These are phyloP conservation scores for Paecilomyces sp. DNA, from an alignment of 2,329 filamentous ascomycete genomes.

Conservation along the genomic window DNA sequence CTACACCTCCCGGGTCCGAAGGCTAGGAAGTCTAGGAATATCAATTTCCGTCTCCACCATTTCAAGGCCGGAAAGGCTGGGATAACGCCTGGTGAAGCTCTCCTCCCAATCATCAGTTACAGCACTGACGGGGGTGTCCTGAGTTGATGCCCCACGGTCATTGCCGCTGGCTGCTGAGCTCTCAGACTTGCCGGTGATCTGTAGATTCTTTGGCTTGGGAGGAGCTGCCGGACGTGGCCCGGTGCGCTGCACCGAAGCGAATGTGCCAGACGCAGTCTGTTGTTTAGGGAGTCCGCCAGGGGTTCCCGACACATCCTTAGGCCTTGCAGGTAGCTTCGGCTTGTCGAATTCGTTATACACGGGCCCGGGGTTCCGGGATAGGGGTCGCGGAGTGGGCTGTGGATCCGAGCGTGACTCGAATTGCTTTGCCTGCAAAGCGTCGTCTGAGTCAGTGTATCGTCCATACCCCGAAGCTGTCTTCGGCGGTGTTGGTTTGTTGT, in stretches of 20 bases:
- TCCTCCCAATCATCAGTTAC: constrained; percentile 55
- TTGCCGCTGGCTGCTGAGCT: constrained; percentile 14
- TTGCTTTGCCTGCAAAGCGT: constrained; percentile 34
- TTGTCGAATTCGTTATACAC: constrained; percentile 10
- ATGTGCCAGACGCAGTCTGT: constrained; percentile 13
- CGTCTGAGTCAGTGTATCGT: constrained; percentile 60
- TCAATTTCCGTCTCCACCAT: constrained; percentile 69
- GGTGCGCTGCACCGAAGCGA: constrained; percentile 18
- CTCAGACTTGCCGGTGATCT: constrained; percentile 34
- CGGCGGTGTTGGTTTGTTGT: constrained; percentile 49
- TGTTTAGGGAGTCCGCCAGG: constrained; percentile 11
- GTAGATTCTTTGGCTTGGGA: constrained; percentile 55
- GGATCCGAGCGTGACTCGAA: constrained; percentile 15
- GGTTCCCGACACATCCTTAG: constrained; percentile 12
- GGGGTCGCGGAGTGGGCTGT: constrained; percentile 7
- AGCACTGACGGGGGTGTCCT: constrained; percentile 13
- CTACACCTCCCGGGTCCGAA: constrained; percentile 38
- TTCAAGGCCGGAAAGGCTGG: constrained; percentile 76
- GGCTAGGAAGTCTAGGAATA: constrained; percentile 25
- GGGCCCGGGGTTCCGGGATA: constrained; percentile 15
- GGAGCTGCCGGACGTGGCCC: constrained; percentile 47
- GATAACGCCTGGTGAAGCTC: constrained; percentile 79
- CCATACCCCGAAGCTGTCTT: constrained; percentile 87
- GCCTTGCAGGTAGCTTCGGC: constrained; percentile 8
- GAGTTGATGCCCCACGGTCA: constrained; percentile 16